Conservation (phyloP, 108 stramenopile genomes). For the Conticribra guillardii region DNA sequence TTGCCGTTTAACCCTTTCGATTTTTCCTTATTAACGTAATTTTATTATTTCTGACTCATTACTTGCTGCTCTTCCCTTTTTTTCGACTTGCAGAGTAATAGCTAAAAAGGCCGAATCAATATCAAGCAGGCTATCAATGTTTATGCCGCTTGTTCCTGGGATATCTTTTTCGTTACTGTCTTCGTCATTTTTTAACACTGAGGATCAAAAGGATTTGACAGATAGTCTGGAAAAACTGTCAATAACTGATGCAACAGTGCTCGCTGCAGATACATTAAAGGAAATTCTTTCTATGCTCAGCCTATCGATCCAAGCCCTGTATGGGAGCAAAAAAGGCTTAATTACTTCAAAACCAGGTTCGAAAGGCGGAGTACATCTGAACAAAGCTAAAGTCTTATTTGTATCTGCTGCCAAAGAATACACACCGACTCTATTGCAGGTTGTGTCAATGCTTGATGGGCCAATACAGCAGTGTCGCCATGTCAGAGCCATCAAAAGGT, state of each 20-base stretch:
- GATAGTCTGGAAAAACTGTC: constrained; percentile 3
- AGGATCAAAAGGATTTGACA: constrained; percentile 4
- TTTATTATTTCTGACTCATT: not conserved
- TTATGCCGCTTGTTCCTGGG: constrained; percentile 79
- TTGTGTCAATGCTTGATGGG: constrained; percentile 40
- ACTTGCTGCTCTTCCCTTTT: not conserved
- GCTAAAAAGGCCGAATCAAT: constrained; percentile 56
- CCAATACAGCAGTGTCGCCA: constrained; percentile 22
- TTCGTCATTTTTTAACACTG: constrained; percentile 22
- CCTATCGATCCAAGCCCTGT: constrained; percentile 53
- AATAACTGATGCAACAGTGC: constrained; percentile 28
- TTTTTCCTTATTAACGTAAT: not conserved
- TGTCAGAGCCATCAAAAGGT: constrained; percentile 1
- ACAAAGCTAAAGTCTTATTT: constrained; percentile 37
- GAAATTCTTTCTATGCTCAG: constrained; percentile 43
- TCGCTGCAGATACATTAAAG: constrained; percentile 34
- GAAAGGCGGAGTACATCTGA: constrained; percentile 20
- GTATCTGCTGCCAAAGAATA: constrained; percentile 50
- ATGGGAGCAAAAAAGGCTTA: constrained; percentile 49
- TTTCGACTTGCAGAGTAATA: not conserved
- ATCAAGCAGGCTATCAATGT: constrained; percentile 68
- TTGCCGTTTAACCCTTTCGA: too few relatives aligned
- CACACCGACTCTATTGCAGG: constrained; percentile 36
- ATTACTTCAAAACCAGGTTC: constrained; percentile 27
- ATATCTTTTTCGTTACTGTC: constrained; percentile 68